Evolutionary conservation across 192 early-diverging fungal genomes (phyloP).

Genomic region (Coemansia sp.): DNA sequence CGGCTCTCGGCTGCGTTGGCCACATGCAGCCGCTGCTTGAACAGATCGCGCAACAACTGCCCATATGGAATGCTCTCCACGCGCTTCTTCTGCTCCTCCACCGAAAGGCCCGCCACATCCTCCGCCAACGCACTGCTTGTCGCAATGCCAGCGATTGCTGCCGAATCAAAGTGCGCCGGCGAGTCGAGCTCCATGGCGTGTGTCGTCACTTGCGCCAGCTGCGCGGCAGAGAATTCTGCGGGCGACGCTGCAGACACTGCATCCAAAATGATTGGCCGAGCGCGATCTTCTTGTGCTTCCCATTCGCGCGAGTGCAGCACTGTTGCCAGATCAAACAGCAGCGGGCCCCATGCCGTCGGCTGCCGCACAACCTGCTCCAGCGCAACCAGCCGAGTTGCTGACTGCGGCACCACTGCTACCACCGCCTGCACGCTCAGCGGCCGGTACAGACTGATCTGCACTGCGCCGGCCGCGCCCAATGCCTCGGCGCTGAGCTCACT

Average conservation of each 20-base stretch:
- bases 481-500: conserved; percentile 3
- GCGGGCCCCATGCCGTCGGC: conserved; percentile 71
- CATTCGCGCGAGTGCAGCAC: conserved; percentile 64
- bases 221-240: conserved; percentile 17
- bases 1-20: conserved; percentile 72
- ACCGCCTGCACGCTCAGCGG: conserved; percentile 71
- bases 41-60: conserved; percentile 77
- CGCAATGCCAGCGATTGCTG: conserved; percentile 26
- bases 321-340: conserved; percentile 83
- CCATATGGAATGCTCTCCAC: conserved; percentile 77
- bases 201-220: conserved; percentile 25
- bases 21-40: conserved; percentile 70
- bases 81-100: conserved; percentile 37
- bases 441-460: conserved; percentile 76
- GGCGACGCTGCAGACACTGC: conserved; percentile 33
- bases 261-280: conserved; percentile 40
- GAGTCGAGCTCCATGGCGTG: conserved; percentile 21
- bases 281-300: conserved; percentile 41
- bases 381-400: conserved; percentile 64
- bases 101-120: conserved; percentile 25
- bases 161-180: conserved; percentile 48
- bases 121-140: conserved; percentile 10
- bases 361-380: conserved; percentile 63
- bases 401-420: conserved; percentile 58
- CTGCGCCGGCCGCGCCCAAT: conserved; percentile 64